These are phyloP conservation scores for Acephala macrosclerotiorum DNA, from an alignment of 2,329 filamentous ascomycete genomes.

Conservation along the genomic window DNA sequence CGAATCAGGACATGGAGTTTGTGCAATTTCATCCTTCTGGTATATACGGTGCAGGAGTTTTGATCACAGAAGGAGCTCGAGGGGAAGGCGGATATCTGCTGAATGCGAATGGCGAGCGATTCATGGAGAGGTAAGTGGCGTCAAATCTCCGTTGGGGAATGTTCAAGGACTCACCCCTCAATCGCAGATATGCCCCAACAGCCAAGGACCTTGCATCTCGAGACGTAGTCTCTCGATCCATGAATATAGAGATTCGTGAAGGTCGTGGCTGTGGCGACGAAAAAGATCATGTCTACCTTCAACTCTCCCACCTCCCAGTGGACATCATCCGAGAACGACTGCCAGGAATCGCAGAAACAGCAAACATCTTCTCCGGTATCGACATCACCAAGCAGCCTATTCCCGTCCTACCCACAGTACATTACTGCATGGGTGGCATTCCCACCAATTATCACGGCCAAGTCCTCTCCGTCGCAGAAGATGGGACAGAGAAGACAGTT, in stretches of 20 bases:
- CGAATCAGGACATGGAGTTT: conserved; percentile 59
- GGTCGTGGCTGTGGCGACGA: conserved; percentile 53
- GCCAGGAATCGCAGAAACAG: conserved; percentile 58
- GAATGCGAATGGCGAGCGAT: conserved; percentile 56
- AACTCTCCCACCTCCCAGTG: conserved; percentile 54
- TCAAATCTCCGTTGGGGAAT: background rate
- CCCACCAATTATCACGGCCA: conserved; percentile 58
- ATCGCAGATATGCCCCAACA: conserved; percentile 51
- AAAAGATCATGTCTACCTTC: conserved; percentile 56
- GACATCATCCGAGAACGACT: conserved; percentile 55
- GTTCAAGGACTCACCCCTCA: background rate
- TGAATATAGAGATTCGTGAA: conserved; percentile 57
- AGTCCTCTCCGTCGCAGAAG: conserved; percentile 50
- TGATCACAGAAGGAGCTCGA: conserved; percentile 58
- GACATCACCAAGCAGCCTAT: conserved; percentile 57
- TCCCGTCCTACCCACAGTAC: conserved; percentile 58
- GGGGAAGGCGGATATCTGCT: conserved; percentile 58
- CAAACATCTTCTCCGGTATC: conserved; percentile 56
- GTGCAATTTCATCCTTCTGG: conserved; percentile 59
- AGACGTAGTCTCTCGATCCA: conserved; percentile 55
- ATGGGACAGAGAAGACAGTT: conserved; percentile 50
- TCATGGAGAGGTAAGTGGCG: conserved; percentile 51
- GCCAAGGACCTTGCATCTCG: conserved; percentile 57
- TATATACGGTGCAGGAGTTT: conserved; percentile 57
- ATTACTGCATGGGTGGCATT: conserved; percentile 59